Evolutionary conservation across 805 yeast genomes (phyloP), one percentile per base, ranked within the genome.

Genomic region (Saitoella complicata): DNA sequence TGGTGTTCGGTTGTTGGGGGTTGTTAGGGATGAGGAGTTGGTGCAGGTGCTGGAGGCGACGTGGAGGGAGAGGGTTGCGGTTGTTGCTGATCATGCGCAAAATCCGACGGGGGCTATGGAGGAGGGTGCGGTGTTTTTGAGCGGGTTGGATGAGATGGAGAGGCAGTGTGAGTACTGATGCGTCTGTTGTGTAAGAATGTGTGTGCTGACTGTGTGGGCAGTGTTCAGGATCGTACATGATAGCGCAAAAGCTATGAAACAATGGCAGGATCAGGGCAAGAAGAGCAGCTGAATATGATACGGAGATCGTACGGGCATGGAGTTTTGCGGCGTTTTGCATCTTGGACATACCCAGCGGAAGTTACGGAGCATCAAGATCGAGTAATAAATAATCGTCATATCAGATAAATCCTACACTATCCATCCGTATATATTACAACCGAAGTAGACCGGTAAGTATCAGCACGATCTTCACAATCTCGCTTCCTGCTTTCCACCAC

Each of bases 71-170:
- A 66, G 97, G 38, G 72, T 86, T 0, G 72, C 76, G 45, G 80
- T 73, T 56, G 75, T 87, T 31, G 78, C 78, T 57, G 87, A 80
- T 56, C 73, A 69, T 52, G 85, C 93, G 9, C 65, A 66, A 40
- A 74, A 73, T 46, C 62, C 72, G n/a, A 52, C 56, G 9, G 61
- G 59, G 9, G 52, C 53, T 31, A 61, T 65, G 47, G 67, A 72
- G 58, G 72, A 70, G 51, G 64, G 72, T 47, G 63, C 65, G 49
- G 64, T 69, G 45, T 81, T 86, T 52, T 53, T 82, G 39, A 66
- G 71, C 47, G 75, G 78, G 4, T 63, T 86, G 49, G 96, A 86
- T 56, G 84, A 78, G 54, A 78, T 74, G 57, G 96, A 86, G 55
- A 78, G 73, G 58, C 61, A 59, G 33, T 54, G 59, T 54, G 41